A percentile compares a stretch with the other conserved stretches of the same genome.
Conservation (phyloP, 2,329 filamentous ascomycete genomes). For the Stagonosporopsis vannaccii region DNA sequence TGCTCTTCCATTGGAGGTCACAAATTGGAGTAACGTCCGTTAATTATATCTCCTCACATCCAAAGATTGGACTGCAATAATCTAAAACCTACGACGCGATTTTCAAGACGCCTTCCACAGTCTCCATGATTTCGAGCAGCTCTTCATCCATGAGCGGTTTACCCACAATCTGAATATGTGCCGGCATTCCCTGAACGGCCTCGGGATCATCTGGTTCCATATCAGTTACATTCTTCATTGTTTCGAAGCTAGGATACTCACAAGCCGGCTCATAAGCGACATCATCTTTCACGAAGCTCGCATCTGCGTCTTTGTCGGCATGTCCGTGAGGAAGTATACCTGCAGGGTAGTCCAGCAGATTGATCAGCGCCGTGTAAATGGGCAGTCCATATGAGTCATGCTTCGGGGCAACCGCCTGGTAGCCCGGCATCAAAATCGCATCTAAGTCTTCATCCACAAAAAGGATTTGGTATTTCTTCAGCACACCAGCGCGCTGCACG, state of each 20-base stretch:
- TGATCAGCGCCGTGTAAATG: constrained; percentile 60
- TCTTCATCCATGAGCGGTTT: constrained; percentile 59
- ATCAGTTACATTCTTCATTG: background rate
- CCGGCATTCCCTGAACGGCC: constrained; percentile 53
- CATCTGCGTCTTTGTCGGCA: constrained; percentile 54
- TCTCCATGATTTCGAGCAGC: constrained; percentile 45
- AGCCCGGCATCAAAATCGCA: constrained; percentile 58
- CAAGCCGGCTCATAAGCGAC: constrained; percentile 47
- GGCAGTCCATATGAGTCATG: constrained; percentile 60
- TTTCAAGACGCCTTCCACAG: constrained; percentile 38
- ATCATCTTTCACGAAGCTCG: constrained; percentile 35
- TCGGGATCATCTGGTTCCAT: constrained; percentile 50
- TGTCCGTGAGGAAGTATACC: constrained; percentile 57
- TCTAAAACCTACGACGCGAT: constrained; percentile 9
- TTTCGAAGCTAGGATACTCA: constrained; percentile 27
- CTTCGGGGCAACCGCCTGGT: constrained; percentile 59
- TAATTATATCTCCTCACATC: no score
- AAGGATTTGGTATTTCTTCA: constrained; percentile 52
- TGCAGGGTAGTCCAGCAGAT: constrained; percentile 62
- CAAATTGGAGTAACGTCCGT: background rate
- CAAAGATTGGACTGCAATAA: background rate
- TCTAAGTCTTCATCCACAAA: constrained; percentile 56
- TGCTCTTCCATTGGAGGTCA: no score
- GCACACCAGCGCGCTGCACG: constrained; percentile 44
- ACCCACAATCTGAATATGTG: constrained; percentile 57